Conservation (phyloP, 768 basidiomycete species). For the Pholiota conissans region DNA sequence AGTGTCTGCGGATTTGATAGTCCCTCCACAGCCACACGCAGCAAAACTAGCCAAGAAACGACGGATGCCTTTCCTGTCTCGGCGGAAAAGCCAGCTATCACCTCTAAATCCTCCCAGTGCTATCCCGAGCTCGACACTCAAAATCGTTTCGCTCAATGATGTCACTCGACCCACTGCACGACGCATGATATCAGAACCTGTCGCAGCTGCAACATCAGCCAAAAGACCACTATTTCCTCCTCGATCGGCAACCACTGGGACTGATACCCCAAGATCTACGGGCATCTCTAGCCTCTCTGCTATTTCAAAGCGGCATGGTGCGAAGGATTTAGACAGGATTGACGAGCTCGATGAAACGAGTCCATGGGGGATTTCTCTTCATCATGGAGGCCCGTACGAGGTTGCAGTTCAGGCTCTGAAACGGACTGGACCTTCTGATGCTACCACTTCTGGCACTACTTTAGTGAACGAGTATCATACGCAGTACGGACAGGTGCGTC, state of each 20-base stretch:
- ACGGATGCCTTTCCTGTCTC: conserved; percentile 25
- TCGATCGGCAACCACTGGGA: conserved; percentile 23
- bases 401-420: conserved; percentile 35
- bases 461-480: conserved; percentile 19
- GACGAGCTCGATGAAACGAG: conserved; percentile 80
- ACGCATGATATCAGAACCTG: conserved; percentile 17
- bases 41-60: conserved; percentile 14
- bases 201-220: conserved; percentile 9
- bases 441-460: conserved; percentile 22
- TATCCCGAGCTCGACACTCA: background rate
- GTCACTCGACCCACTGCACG: conserved; percentile 14
- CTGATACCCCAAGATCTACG: conserved; percentile 18
- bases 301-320: conserved; percentile 3
- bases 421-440: conserved; percentile 9
- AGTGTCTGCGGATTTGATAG: background rate
- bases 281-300: conserved; percentile 4
- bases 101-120: background rate
- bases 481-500: conserved; percentile 23
- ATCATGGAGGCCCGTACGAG: conserved; percentile 79
- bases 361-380: conserved; percentile 61
- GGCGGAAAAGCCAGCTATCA: conserved; percentile 17
- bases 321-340: conserved; percentile 59
- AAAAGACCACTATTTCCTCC: conserved; percentile 20
- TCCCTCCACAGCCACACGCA: conserved; percentile 5
- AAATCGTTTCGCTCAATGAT: conserved; percentile 7